phyloP scores from a whole-genome alignment of 2,329 filamentous ascomycete species.

The Monilinia laxa region DNA sequence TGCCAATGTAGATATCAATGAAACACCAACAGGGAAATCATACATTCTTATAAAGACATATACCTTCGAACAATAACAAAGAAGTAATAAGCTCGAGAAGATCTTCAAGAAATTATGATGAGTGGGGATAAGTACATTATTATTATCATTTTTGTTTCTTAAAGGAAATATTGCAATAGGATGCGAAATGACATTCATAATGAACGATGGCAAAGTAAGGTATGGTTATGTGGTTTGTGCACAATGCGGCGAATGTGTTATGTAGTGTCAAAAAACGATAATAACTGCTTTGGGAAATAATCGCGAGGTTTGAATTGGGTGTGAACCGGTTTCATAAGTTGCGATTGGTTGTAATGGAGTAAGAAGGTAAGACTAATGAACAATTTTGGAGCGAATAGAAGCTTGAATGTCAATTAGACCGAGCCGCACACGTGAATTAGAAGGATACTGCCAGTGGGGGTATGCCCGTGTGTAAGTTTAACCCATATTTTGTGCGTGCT shows the following conservation, averaged over 20 bases:
- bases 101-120: background rate
- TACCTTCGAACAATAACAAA: background rate
- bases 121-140: constrained; percentile 6
- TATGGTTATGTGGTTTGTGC: background rate
- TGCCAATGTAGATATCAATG: constrained; percentile 4
- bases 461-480: too few relatives aligned
- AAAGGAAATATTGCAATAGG: background rate
- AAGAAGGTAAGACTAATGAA: constrained; percentile 5
- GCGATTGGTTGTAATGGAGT: constrained; percentile 16
- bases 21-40: constrained; percentile 8
- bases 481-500: too few relatives aligned
- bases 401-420: constrained; percentile 3
- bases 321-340: constrained; percentile 19
- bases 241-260: constrained; percentile 15
- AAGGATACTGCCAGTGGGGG: too few relatives aligned
- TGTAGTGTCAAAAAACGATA: background rate
- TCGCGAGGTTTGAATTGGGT: constrained; percentile 20
- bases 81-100: background rate
- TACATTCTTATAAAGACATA: constrained; percentile 19
- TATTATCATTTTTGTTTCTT: background rate
- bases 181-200: background rate
- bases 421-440: constrained; percentile 10
- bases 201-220: background rate
- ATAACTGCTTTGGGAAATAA: constrained; percentile 20
- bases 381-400: background rate